Percentiles rank a stretch among this genome's conserved stretches.
Evolutionary conservation across 495 filamentous ascomycete species (phyloP).

Genomic region (Xylaria bambusicola): DNA sequence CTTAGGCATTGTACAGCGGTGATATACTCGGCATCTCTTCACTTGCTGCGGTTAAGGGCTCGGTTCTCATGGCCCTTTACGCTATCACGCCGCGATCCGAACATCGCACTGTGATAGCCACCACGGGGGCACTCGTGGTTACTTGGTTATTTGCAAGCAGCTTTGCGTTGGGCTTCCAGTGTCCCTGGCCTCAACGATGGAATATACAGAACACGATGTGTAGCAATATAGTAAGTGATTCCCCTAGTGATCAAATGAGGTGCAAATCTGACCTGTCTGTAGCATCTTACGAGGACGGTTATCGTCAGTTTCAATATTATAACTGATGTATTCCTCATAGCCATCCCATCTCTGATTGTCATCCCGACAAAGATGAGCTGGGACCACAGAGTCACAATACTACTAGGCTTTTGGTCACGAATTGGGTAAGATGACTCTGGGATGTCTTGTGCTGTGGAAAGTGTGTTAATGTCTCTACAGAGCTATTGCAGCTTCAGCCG

Average conservation of each 20-base stretch:
- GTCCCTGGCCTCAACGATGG: not conserved
- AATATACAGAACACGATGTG: not conserved
- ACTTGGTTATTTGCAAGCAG: not conserved
- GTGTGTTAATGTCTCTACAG: not conserved
- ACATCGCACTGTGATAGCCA: not conserved
- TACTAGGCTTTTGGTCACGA: not conserved
- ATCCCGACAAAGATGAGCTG: not conserved
- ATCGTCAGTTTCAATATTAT: not conserved
- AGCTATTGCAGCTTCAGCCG: not conserved
- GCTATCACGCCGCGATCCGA: not conserved
- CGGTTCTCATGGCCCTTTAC: not conserved
- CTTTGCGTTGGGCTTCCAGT: not conserved
- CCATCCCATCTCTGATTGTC: not conserved
- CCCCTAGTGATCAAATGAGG: not conserved
- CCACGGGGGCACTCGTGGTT: not conserved
- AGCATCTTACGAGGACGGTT: not conserved
- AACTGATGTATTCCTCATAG: not conserved
- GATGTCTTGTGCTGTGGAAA: not conserved
- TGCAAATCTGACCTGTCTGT: not conserved
- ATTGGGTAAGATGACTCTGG: not conserved
- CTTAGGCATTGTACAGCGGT: not conserved
- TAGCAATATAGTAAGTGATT: not conserved
- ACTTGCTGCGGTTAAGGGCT: not conserved
- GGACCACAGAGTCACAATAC: not conserved
- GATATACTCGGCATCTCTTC: not conserved